Percentiles rank a stretch among this genome's conserved stretches.
phyloP scores from a whole-genome alignment of 805 yeast genomes.

The Candida dendrica region DNA sequence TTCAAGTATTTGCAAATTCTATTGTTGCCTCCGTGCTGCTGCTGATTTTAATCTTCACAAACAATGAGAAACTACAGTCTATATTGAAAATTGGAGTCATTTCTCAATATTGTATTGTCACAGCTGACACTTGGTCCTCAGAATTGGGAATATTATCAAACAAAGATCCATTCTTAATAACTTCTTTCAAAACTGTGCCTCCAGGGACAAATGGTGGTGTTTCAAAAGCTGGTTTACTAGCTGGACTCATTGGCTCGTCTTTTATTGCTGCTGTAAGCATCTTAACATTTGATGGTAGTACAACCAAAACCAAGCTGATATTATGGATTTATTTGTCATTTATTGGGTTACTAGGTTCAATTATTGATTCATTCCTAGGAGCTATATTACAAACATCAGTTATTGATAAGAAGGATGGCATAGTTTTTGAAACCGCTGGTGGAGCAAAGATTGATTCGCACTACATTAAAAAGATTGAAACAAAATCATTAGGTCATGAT shows the following conservation, averaged over 20 bases:
- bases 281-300: constrained; percentile 12
- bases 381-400: constrained; percentile 32
- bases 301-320: not conserved
- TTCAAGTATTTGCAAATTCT: constrained; percentile 37
- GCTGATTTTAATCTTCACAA: constrained; percentile 13
- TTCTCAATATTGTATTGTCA: constrained; percentile 35
- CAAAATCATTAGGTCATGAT: constrained; percentile 24
- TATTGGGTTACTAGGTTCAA: constrained; percentile 30
- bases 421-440: constrained; percentile 22
- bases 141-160: constrained; percentile 37
- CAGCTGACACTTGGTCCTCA: constrained; percentile 41
- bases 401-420: constrained; percentile 23
- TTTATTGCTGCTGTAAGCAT: constrained; percentile 24
- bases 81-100: constrained; percentile 20
- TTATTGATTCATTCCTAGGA: constrained; percentile 36
- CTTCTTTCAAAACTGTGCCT: constrained; percentile 33
- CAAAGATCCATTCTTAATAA: constrained; percentile 30
- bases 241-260: constrained; percentile 30
- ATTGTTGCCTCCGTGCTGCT: constrained; percentile 29
- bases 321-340: constrained; percentile 22
- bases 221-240: constrained; percentile 26
- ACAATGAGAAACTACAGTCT: constrained; percentile 1
- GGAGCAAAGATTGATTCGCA: constrained; percentile 27
- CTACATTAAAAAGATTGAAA: constrained; percentile 6
- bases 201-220: constrained; percentile 43